Evolutionary conservation across 2,329 filamentous ascomycete genomes (phyloP), one percentile per base, ranked within the genome.

Genomic region (Colletotrichum brevisporum): DNA sequence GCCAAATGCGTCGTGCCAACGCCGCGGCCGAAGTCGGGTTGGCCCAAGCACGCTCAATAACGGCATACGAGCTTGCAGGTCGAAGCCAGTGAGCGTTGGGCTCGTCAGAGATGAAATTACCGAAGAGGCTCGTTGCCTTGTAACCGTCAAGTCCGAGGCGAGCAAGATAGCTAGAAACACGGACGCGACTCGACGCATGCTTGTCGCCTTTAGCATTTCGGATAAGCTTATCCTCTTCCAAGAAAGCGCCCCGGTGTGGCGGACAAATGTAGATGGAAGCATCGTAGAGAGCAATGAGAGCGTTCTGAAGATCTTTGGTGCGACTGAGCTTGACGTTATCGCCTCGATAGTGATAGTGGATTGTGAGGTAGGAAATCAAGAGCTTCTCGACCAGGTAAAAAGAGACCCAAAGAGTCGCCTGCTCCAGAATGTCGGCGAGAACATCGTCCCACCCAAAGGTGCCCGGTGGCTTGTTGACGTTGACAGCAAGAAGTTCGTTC

Each of bases 321-420:
- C 45, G 50, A 8, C 18, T n/a, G 41, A 69, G 48, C 12, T 62
- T 71, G 18, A 48, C 66, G 13, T 74, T 63, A 53, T 75, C 67
- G 5, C 70, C 73, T 18, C 75, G 74, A 41, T 73, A 75, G 59
- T 78, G 75, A 45, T 75, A 78, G 61, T 78, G 75, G 36, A 78
- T 72, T 10, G 74, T 72, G 56, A 77, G 70, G 61, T 77, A 78
- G 18, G 74, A 69, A 36, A 77, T 76, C n/a, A 73, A n/a, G 3
- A 76, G 57, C 64, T 77, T 78, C 59, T 76, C 75, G 26, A 75
- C 21, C 4, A 75, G 59, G 69, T 78, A 78, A 48, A 77, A 76
- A 15, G 57, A 61, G 2, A 72, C 72, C 76, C 75, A 78, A 6
- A 78, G 71, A 0, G 61, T 71, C 3, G 45, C 1, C 21, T 61